phyloP scores from a whole-genome alignment of 306 rosid species.

The Malus orientalis region DNA sequence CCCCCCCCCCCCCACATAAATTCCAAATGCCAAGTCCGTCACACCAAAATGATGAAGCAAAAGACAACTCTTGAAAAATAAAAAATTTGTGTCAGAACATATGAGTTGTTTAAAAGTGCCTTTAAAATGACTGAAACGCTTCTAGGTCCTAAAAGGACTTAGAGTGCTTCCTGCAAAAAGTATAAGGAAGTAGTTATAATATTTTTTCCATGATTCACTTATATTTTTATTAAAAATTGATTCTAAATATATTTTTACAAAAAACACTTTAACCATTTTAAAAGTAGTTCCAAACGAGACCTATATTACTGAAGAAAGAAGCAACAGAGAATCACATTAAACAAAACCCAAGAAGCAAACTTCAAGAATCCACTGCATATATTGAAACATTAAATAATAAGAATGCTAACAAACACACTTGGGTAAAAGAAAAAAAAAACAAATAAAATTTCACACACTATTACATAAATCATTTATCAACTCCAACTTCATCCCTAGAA shows the following conservation, averaged over 20 bases:
- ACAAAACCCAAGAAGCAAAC: neutral
- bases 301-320: neutral
- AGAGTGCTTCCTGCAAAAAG: too few species aligned
- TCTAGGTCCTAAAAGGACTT: too few species aligned
- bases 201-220: too few species aligned
- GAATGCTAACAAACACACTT: neutral
- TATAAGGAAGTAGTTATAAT: too few species aligned
- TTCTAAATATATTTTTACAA: too few species aligned
- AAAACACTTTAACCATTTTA: too few species aligned
- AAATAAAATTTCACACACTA: neutral
- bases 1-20: neutral
- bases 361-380: neutral
- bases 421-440: neutral
- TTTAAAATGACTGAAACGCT: too few species aligned
- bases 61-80: neutral
- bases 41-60: constrained; percentile 6
- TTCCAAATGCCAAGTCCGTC: constrained; percentile 9
- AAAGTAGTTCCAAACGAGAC: fast-evolving
- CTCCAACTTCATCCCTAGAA: neutral
- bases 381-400: neutral
- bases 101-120: fast-evolving
- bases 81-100: neutral
- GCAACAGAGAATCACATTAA: neutral
- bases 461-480: neutral
- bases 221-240: too few species aligned